Evolutionary conservation across 2,329 filamentous ascomycete genomes (phyloP).

Genomic region (Tolypocladium ovalisporum): DNA sequence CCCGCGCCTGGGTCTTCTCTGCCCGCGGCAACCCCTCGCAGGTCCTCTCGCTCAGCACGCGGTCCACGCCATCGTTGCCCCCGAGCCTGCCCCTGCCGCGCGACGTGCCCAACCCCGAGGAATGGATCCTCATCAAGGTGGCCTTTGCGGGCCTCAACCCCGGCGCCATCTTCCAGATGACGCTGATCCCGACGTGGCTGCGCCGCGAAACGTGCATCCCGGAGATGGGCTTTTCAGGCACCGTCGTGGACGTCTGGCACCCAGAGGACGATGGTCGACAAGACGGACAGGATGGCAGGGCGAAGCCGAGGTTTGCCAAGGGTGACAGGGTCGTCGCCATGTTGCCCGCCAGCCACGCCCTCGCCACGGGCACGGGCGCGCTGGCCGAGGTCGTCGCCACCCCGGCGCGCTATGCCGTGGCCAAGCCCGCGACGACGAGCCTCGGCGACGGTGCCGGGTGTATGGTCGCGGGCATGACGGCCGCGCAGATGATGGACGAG

Average conservation of each 20-base stretch:
- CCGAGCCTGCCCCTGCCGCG: conserved; percentile 16
- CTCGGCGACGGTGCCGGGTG: conserved; percentile 25
- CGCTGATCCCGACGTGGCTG: conserved; percentile 25
- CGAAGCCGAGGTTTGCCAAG: conserved; percentile 11
- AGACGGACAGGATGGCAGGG: too few species aligned
- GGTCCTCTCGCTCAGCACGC: conserved; percentile 14
- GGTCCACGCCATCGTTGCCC: conserved; percentile 12
- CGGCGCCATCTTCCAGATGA: conserved; percentile 28
- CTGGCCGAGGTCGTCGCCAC: conserved; percentile 28
- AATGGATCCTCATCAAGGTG: conserved; percentile 29
- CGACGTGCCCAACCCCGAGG: conserved; percentile 14
- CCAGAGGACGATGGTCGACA: background rate
- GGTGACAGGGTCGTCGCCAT: conserved; percentile 27
- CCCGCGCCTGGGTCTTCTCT: conserved; percentile 16
- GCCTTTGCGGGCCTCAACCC: conserved; percentile 34
- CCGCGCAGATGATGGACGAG: conserved; percentile 24
- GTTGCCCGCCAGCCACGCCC: conserved; percentile 20
- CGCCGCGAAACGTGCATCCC: conserved; percentile 24
- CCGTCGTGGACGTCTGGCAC: conserved; percentile 23
- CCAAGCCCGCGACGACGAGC: conserved; percentile 17
- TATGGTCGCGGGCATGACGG: conserved; percentile 26
- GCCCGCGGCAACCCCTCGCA: conserved; percentile 14
- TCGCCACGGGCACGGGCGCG: conserved; percentile 24
- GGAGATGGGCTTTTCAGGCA: conserved; percentile 33
- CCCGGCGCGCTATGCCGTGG: conserved; percentile 19